phyloP scores from a whole-genome alignment of 306 rosid genomes.

The Lagenaria siceraria region DNA sequence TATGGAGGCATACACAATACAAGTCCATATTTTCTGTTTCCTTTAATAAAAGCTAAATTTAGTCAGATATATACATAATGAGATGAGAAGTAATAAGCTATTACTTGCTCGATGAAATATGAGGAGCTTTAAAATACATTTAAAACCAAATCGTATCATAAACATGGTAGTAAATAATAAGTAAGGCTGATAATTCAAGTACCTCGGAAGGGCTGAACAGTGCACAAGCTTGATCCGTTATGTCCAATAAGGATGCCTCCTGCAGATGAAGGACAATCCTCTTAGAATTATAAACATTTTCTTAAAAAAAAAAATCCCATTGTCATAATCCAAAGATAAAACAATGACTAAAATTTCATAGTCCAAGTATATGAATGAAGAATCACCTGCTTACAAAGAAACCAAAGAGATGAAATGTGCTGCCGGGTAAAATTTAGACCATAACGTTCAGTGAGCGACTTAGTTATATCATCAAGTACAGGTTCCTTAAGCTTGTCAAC shows the following conservation, averaged over 20 bases:
- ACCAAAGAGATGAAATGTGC: constrained; percentile 69
- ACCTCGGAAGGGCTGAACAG: constrained; percentile 76
- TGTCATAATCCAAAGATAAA: too few species aligned
- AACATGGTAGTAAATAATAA: neutral
- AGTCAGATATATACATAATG: neutral
- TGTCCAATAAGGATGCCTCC: constrained; percentile 87
- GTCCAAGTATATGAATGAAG: neutral
- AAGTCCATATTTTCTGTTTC: neutral
- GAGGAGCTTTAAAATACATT: neutral
- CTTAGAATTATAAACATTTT: neutral
- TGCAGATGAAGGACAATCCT: constrained; percentile 15
- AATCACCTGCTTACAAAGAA: constrained; percentile 88
- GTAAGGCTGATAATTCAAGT: constrained; percentile 4
- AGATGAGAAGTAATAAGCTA: neutral
- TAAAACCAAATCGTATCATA: neutral
- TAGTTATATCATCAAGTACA: constrained; percentile 46
- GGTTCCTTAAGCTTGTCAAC: constrained; percentile 75
- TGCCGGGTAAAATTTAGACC: constrained; percentile 64
- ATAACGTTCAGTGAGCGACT: constrained; percentile 40
- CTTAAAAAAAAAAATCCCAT: neutral
- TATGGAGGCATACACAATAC: neutral
- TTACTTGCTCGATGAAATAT: neutral
- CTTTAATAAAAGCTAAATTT: neutral
- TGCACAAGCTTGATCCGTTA: constrained; percentile 70
- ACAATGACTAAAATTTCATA: neutral